Percentiles rank a stretch among this genome's conserved stretches.
Evolutionary conservation across 176 grass and related monocot species (phyloP).

Genomic region (Urochloa ruziziensis): DNA sequence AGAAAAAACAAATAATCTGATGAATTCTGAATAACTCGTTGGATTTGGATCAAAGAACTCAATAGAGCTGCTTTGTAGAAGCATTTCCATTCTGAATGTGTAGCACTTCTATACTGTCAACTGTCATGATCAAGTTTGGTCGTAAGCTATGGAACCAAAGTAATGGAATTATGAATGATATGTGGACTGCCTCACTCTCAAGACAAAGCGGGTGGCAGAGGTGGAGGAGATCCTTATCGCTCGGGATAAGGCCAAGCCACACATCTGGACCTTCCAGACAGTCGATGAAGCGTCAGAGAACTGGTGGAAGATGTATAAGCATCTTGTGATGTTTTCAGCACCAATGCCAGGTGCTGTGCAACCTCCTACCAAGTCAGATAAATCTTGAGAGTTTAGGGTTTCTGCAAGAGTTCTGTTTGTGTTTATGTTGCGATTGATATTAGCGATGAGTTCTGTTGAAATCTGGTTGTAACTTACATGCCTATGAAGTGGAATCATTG

Average conservation of each 20-base stretch:
- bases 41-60: neutral
- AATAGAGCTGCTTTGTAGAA: neutral
- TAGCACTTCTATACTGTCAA: neutral
- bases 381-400: neutral
- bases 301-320: conserved; percentile 74
- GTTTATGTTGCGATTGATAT: neutral
- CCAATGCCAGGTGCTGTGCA: neutral
- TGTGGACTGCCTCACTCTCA: conserved; percentile 61
- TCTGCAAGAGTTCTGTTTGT: neutral
- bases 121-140: neutral
- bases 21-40: neutral
- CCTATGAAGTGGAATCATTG: neutral
- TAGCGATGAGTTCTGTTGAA: neutral
- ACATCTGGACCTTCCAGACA: conserved; percentile 79
- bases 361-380: neutral
- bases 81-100: neutral
- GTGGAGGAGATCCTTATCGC: conserved; percentile 63
- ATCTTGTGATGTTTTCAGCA: conserved; percentile 12
- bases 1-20: neutral
- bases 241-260: conserved; percentile 60
- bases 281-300: conserved; percentile 66
- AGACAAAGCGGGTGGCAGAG: conserved; percentile 55
- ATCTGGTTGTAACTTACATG: neutral
- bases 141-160: neutral
- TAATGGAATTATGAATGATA: neutral